These are phyloP conservation scores for Carex myosuroides DNA, from an alignment of 176 grass and related monocot genomes.

Conservation along the genomic window DNA sequence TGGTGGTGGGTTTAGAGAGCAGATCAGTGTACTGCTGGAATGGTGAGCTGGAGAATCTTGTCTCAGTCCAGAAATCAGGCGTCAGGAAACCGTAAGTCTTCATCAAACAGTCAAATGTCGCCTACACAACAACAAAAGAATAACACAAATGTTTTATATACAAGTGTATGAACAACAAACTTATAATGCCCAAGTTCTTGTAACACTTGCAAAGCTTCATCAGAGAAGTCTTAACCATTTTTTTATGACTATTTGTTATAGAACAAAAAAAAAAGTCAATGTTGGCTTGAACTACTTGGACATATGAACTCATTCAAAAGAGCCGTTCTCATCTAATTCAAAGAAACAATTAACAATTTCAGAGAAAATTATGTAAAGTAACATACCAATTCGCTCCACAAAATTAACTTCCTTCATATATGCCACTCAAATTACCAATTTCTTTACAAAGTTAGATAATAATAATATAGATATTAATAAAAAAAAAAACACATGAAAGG, in stretches of 20 bases:
- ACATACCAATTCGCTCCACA: too few relatives aligned
- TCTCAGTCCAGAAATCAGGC: slow-evolving; percentile 64
- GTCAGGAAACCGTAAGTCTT: slow-evolving; percentile 52
- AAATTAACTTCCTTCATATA: neutral
- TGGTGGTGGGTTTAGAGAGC: slow-evolving; percentile 53
- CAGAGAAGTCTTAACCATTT: too few relatives aligned
- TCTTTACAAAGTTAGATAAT: neutral
- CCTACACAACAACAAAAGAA: slow-evolving; percentile 27
- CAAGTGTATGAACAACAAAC: neutral
- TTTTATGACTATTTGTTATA: too few relatives aligned
- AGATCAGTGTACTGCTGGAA: slow-evolving; percentile 48
- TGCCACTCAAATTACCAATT: neutral
- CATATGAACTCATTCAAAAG: too few relatives aligned
- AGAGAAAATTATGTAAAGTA: neutral
- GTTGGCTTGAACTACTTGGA: too few relatives aligned
- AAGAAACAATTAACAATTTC: too few relatives aligned
- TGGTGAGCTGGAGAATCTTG: slow-evolving; percentile 29
- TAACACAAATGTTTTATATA: neutral
- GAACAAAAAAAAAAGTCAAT: too few relatives aligned
- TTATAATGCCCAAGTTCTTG: neutral
- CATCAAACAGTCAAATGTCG: slow-evolving; percentile 77
- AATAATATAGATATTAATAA: neutral
- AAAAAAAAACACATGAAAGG: neutral
- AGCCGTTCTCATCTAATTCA: too few relatives aligned
- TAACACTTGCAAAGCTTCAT: neutral